A percentile compares a stretch with the other conserved stretches of the same genome.
Conservation (phyloP, 2,329 filamentous ascomycete genomes). For the Bipolaris gigantea region DNA sequence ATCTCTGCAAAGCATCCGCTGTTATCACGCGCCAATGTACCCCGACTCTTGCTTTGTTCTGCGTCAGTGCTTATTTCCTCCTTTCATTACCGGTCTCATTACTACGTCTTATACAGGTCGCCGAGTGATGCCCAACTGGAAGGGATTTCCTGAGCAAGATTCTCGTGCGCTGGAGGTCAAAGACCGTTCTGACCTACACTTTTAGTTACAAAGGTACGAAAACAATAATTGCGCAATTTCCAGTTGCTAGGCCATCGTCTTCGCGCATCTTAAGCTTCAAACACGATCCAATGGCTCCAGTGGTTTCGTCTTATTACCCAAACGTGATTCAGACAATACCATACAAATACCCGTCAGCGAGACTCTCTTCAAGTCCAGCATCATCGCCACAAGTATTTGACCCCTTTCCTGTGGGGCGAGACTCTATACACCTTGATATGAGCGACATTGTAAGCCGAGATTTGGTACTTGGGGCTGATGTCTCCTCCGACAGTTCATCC, state of each 20-base stretch:
- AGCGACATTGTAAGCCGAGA: conserved; percentile 29
- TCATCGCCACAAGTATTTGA: conserved; percentile 35
- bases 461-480: conserved; percentile 25
- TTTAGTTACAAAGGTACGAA: not conserved
- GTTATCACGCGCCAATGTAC: conserved; percentile 9
- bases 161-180: not conserved
- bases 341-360: conserved; percentile 29
- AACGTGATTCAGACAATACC: conserved; percentile 26
- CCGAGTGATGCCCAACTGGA: not conserved
- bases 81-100: conserved; percentile 14
- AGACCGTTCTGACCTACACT: not conserved
- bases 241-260: not conserved
- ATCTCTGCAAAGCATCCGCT: conserved; percentile 13
- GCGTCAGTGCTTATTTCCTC: conserved; percentile 3
- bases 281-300: conserved; percentile 16
- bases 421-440: conserved; percentile 29
- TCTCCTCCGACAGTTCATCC: conserved; percentile 34
- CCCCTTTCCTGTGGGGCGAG: conserved; percentile 20
- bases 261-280: conserved; percentile 8
- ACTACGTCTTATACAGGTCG: not conserved
- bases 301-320: conserved; percentile 14
- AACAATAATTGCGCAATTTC: conserved; percentile 8
- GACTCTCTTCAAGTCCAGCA: conserved; percentile 34
- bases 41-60: conserved; percentile 19
- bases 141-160: conserved; percentile 2